Base-by-base conservation (phyloP, 2,329 filamentous ascomycete genomes). In the Fusarium succisae region DNA sequence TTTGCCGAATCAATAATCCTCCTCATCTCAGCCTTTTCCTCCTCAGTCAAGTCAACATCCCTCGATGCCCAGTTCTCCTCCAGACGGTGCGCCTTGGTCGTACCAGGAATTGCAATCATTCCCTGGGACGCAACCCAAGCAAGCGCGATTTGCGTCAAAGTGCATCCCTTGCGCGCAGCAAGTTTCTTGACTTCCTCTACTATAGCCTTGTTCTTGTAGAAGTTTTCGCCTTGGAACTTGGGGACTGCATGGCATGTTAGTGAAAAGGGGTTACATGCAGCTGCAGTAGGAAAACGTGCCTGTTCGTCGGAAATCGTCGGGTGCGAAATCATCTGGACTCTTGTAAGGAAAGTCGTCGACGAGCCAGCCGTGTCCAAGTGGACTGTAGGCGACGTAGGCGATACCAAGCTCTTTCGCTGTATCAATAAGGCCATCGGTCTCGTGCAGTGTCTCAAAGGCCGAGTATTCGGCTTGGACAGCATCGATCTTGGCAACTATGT, bases 401-500 rank as follows among this genome's bases (percentile, higher is more conserved):
- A 67, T 59, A 0, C 64, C 50, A 0, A 67, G 8, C 20, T 67
- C 64, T 24, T 35, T 50, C 1, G 51, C 64, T 1, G 50, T 24
- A 3, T 59, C 62, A 9, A 67, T 59, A 2, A 66, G 62, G 4
- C 51, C 64, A 3, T 67, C 50, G 1, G 38, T 67, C 15, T 67
- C 64, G 10, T 67, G 64, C 1, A 67, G 5, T 3, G 64, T 67
- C 24, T 67, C 64, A 13, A 67, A 67, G 1, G 64, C 61, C 1
- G 64, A 67, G 26, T 67, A 67, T 15, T 67, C 64, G 3, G 64
- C 64, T 28, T 67, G 64, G 5, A 67, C 8, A 10, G 64, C 62
- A 35, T 67, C 62, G 8, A 67, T 67, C 38, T 66, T 67, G 12
- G 50, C 26, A 28, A 67, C 62, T 67, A 11, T 8, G 1, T 38